Percentiles rank a stretch among this genome's conserved stretches.
Conservation (phyloP, 1,139 yeast species). For the Magnusiomyces fungicola region DNA sequence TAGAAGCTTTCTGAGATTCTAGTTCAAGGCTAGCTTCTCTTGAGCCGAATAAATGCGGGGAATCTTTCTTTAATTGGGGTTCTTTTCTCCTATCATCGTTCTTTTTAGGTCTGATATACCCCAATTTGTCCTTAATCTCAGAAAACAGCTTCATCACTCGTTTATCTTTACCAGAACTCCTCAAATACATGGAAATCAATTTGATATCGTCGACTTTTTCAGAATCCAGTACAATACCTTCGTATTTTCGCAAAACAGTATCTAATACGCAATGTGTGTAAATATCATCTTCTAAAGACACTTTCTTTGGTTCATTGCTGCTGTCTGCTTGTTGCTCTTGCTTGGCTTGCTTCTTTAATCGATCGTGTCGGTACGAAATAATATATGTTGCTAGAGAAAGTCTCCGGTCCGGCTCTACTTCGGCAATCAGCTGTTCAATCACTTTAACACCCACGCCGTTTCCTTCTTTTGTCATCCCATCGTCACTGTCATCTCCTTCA, state of each 20-base stretch:
- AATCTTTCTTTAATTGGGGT: too few relatives aligned
- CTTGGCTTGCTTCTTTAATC: not conserved
- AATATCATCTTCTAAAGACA: not conserved
- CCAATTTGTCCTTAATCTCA: not conserved
- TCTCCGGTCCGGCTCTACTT: slow-evolving; percentile 1
- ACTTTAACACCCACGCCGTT: not conserved
- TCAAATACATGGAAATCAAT: not conserved
- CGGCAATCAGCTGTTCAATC: slow-evolving; percentile 1
- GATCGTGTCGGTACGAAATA: slow-evolving; percentile 4
- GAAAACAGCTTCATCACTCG: not conserved
- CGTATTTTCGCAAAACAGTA: not conserved
- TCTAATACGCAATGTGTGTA: not conserved
- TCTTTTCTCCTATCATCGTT: not conserved
- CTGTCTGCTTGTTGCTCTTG: not conserved
- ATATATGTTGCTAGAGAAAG: slow-evolving; percentile 5
- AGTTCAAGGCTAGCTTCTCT: too few relatives aligned
- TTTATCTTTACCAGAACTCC: not conserved
- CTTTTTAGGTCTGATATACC: not conserved
- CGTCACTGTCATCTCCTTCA: not conserved
- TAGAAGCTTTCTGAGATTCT: too few relatives aligned
- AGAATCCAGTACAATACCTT: not conserved
- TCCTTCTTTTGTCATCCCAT: not conserved
- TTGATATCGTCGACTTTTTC: slow-evolving; percentile 5
- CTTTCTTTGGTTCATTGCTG: not conserved
- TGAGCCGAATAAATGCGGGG: too few relatives aligned